Evolutionary conservation across 306 rosid genomes (phyloP).

Genomic region (Parietaria judaica): DNA sequence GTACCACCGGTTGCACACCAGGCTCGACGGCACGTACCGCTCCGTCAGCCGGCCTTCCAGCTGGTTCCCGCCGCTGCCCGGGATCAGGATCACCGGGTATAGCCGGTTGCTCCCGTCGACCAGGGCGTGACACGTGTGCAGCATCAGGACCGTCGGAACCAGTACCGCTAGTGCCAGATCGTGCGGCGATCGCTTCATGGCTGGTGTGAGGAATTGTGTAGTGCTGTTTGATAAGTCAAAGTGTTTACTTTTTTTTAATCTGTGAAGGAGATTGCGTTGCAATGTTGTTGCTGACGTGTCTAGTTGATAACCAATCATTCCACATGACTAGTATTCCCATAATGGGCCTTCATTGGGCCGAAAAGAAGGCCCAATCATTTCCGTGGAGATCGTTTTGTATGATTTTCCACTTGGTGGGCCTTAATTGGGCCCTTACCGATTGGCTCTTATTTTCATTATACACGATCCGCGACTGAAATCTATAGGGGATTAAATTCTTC

Average conservation of each 20-base stretch:
- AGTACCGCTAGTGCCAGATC: slow-evolving; percentile 4
- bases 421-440: too few relatives aligned
- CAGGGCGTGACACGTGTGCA: slow-evolving; percentile 37
- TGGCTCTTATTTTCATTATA: too few relatives aligned
- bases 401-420: too few relatives aligned
- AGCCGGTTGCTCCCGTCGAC: slow-evolving; percentile 19
- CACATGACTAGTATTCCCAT: too few relatives aligned
- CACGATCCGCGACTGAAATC: too few relatives aligned
- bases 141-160: slow-evolving; percentile 28
- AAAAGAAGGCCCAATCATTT: too few relatives aligned
- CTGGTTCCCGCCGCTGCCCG: slow-evolving; percentile 90
- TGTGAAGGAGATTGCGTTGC: slow-evolving; percentile 2
- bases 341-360: too few relatives aligned
- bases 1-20: slow-evolving; percentile 54
- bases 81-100: slow-evolving; percentile 64
- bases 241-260: neutral
- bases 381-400: too few relatives aligned
- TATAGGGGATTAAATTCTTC: too few relatives aligned
- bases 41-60: slow-evolving; percentile 54
- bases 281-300: neutral
- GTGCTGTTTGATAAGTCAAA: neutral
- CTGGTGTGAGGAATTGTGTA: neutral
- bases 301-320: neutral
- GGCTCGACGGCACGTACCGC: slow-evolving; percentile 44
- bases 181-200: slow-evolving; percentile 20